Base-by-base conservation (phyloP, 2,329 filamentous ascomycete genomes). In the Penicillium digitatum region DNA sequence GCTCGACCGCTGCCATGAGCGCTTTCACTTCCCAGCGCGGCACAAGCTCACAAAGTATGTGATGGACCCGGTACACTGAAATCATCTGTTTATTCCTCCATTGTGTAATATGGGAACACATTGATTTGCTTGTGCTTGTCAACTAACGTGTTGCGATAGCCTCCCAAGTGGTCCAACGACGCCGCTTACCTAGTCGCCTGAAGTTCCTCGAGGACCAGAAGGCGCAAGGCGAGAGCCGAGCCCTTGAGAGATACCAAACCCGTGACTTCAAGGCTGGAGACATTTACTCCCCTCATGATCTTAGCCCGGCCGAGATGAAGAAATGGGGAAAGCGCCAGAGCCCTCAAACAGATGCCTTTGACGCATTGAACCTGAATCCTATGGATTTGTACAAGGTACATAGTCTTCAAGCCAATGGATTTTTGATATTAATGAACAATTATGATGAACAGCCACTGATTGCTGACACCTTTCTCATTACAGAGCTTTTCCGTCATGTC, bases 401-500 rank as follows among this genome's bases (percentile, higher is more conserved):
- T 1, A 35, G 16, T 22, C 20, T 9, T n/a, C 4, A 6, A 37
- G 16, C 9, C 16, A 27, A 20, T 16, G 8, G n/a, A 16, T 3
- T 8, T 2, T 22, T 38, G 35, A 1, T 14, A 22, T 24, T 3
- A 7, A 31, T 37, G 29, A 40, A 11, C 4, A 1, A 16, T 11
- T 16, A 43, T 48, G 14, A 20, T 34, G 24, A 22, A 47, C 38
- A 27, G 24, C 49, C 32, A 40, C 61, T 62, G 35, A 65, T 42
- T 34, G 3, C 39, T 18, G 10, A 39, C 14, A 16, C 38, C 52
- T 20, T 8, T 26, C 1, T 22, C 7, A 32, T 20, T 46, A 46
- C 66, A 96, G 91, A 99, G 99, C 76, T 95, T 95, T 72, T 85
- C 89, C 35, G 84, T 99, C 58, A 88, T 97, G 75, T 88, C 88